These are phyloP conservation scores for Macroventuria anomochaeta DNA, from an alignment of 2,329 filamentous ascomycete genomes.

Conservation along the genomic window DNA sequence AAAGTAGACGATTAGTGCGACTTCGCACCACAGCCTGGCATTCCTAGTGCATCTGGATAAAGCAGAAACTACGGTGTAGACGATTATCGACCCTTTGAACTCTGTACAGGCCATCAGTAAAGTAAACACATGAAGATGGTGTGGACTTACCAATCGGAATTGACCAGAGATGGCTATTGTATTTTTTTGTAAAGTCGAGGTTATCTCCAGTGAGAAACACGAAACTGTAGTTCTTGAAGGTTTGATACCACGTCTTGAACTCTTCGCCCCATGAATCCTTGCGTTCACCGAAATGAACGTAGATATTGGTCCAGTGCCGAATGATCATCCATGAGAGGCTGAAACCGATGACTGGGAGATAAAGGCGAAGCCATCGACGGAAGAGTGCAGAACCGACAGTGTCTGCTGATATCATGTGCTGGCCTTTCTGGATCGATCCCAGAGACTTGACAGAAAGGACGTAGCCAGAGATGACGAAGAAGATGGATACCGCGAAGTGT, in stretches of 20 bases:
- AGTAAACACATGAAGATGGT: no score
- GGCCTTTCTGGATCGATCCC: slow-evolving; percentile 51
- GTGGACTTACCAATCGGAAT: slow-evolving; percentile 36
- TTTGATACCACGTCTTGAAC: slow-evolving; percentile 36
- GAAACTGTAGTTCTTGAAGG: slow-evolving; percentile 71
- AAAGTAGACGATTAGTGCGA: slow-evolving; percentile 67
- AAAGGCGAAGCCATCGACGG: slow-evolving; percentile 59
- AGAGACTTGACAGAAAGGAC: slow-evolving; percentile 59
- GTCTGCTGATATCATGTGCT: slow-evolving; percentile 50
- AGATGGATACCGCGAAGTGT: slow-evolving; percentile 61
- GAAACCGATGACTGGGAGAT: slow-evolving; percentile 61
- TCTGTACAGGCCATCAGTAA: slow-evolving; percentile 22
- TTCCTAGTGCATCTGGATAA: slow-evolving; percentile 63
- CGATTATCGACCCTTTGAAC: slow-evolving; percentile 65
- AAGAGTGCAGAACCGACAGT: slow-evolving; percentile 58
- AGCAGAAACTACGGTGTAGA: slow-evolving; percentile 65
- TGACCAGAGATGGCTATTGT: slow-evolving; percentile 47
- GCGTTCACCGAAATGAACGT: slow-evolving; percentile 53
- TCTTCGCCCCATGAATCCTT: slow-evolving; percentile 56
- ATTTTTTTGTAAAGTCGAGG: slow-evolving; percentile 60
- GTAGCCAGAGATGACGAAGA: slow-evolving; percentile 62
- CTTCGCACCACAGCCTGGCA: slow-evolving; percentile 62
- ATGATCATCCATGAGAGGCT: slow-evolving; percentile 61
- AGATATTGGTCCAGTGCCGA: slow-evolving; percentile 54
- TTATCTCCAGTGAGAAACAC: slow-evolving; percentile 64